Evolutionary conservation across 192 early-diverging fungal genomes (phyloP).

Genomic region (Umbelopsis ramanniana): DNA sequence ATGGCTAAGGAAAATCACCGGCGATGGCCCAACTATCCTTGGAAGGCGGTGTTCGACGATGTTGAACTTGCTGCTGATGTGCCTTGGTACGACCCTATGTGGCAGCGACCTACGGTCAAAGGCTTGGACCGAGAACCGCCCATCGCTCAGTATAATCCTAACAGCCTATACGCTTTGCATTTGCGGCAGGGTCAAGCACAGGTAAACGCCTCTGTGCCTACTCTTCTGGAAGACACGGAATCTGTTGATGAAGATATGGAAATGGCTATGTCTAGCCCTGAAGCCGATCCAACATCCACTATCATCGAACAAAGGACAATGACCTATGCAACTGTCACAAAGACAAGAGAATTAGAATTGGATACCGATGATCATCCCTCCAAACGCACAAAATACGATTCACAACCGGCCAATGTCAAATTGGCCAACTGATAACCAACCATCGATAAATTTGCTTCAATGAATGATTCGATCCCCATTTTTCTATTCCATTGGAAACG

Average conservation of each 20-base stretch:
- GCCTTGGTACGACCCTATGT: conserved; percentile 10
- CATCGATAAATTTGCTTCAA: too few relatives aligned
- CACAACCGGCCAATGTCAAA: neutral
- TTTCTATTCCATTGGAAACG: too few relatives aligned
- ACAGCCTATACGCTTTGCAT: neutral
- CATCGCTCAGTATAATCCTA: neutral
- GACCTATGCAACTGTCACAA: neutral
- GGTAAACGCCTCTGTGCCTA: neutral
- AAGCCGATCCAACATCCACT: neutral
- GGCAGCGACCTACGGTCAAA: conserved; percentile 7
- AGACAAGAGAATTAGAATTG: neutral
- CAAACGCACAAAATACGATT: conserved; percentile 9
- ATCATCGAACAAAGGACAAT: conserved; percentile 2
- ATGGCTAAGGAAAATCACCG: conserved; percentile 24
- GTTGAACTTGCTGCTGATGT: neutral
- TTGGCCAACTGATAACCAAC: neutral
- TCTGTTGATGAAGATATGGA: conserved; percentile 13
- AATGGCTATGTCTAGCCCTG: conserved; percentile 19
- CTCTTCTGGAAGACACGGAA: neutral
- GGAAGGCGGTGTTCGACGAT: conserved; percentile 2
- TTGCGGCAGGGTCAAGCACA: neutral
- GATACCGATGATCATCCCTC: neutral
- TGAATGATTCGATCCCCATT: too few relatives aligned
- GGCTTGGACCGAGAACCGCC: neutral
- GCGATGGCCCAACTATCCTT: conserved; percentile 14